Conservation (phyloP, 163 green algal genomes). For the Scenedesmus sp. region DNA sequence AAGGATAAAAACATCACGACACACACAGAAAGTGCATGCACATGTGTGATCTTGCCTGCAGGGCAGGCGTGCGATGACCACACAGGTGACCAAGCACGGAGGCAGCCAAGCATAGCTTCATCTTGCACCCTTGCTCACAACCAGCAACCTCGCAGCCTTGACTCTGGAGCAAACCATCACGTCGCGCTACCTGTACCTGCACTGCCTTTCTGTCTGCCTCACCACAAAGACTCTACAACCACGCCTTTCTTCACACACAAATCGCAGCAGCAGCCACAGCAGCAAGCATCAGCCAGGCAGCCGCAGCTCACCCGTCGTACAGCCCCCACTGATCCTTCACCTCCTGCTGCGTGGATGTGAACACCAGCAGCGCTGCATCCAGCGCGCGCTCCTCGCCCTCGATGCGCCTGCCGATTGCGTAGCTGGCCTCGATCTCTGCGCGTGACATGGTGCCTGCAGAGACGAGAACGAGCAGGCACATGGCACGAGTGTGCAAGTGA, state of each 20-base stretch:
- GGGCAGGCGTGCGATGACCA: no score
- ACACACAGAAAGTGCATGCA: no score
- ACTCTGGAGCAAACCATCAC: background rate
- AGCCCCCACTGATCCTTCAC: conserved; percentile 94
- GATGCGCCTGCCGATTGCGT: conserved; percentile 93
- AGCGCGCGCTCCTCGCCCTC: conserved; percentile 95
- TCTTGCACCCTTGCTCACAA: no score
- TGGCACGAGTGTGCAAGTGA: background rate
- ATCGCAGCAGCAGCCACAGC: background rate
- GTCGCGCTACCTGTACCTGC: no score
- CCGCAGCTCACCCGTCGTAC: conserved; percentile 82
- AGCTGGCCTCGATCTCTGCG: conserved; percentile 90
- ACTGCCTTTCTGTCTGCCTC: no score
- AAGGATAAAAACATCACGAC: no score
- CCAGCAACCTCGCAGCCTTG: no score
- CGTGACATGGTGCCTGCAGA: conserved; percentile 76
- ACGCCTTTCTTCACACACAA: background rate
- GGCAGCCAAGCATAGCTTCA: no score
- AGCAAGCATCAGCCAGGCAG: background rate
- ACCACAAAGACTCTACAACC: no score
- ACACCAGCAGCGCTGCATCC: conserved; percentile 86
- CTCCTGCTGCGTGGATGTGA: conserved; percentile 95
- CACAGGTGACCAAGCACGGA: no score
- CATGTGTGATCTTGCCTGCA: no score
- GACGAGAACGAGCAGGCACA: background rate